phyloP scores from a whole-genome alignment of 192 early-diverging fungal genomes.

The Gryganskiella cystojenkinii region DNA sequence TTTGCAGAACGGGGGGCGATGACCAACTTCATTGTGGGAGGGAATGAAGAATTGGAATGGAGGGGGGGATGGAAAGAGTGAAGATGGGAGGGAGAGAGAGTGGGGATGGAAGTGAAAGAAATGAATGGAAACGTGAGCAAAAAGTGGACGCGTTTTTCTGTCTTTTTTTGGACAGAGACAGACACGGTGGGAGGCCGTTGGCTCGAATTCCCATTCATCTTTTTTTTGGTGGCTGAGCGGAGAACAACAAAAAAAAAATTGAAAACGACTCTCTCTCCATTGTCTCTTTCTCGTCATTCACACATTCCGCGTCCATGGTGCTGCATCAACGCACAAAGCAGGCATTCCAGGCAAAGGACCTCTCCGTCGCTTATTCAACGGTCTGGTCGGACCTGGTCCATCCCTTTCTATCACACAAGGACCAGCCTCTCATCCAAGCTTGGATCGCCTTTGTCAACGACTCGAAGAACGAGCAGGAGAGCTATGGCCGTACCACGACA shows the following conservation, averaged over 20 bases:
- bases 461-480: slow-evolving; percentile 47
- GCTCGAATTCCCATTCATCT: too few relatives aligned
- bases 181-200: too few relatives aligned
- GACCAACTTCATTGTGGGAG: slow-evolving; percentile 57
- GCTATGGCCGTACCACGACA: slow-evolving; percentile 36
- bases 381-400: slow-evolving; percentile 30
- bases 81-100: not conserved
- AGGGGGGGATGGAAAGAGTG: not conserved
- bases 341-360: slow-evolving; percentile 52
- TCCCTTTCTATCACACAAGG: slow-evolving; percentile 7
- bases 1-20: slow-evolving; percentile 51
- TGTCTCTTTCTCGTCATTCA: not conserved
- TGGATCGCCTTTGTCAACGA: slow-evolving; percentile 36
- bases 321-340: slow-evolving; percentile 54
- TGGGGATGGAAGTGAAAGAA: not conserved
- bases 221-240: too few relatives aligned
- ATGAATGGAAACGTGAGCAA: too few relatives aligned
- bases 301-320: slow-evolving; percentile 28
- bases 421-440: slow-evolving; percentile 31
- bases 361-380: slow-evolving; percentile 36
- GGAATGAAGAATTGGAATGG: not conserved
- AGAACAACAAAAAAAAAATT: slow-evolving; percentile 1
- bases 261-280: too few relatives aligned
- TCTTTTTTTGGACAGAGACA: too few relatives aligned
- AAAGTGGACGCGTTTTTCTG: too few relatives aligned